Conservation (phyloP, 768 basidiomycete genomes). For the Astraeus odoratus region DNA sequence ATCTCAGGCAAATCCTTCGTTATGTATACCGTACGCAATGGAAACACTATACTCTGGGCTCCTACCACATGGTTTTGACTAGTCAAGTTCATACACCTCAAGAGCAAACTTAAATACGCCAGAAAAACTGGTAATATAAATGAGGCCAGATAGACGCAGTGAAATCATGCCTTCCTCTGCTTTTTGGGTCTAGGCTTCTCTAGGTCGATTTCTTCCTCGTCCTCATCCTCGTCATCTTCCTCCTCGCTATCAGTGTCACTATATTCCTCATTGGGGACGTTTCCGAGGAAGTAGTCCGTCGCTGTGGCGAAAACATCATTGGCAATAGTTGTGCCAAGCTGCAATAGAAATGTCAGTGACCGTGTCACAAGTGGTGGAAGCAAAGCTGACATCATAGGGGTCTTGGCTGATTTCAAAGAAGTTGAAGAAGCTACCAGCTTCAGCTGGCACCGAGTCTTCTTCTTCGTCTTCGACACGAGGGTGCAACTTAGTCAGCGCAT, state of each 20-base stretch:
- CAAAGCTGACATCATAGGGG: slow-evolving; percentile 53
- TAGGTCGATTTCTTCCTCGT: slow-evolving; percentile 81
- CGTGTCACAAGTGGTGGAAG: neutral
- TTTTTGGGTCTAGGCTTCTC: slow-evolving; percentile 79
- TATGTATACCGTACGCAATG: too few relatives aligned
- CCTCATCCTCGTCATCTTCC: slow-evolving; percentile 67
- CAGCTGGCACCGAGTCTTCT: slow-evolving; percentile 49
- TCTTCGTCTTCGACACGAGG: slow-evolving; percentile 57
- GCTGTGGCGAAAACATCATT: slow-evolving; percentile 78
- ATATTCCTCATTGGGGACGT: slow-evolving; percentile 49
- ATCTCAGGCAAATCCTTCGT: too few relatives aligned
- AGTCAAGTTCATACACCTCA: slow-evolving; percentile 6
- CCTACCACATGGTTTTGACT: too few relatives aligned
- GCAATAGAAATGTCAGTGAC: slow-evolving; percentile 3
- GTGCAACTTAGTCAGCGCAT: slow-evolving; percentile 74
- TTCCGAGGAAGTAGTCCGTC: slow-evolving; percentile 76
- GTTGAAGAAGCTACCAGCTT: slow-evolving; percentile 84
- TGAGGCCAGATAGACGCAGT: slow-evolving; percentile 8
- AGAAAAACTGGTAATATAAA: slow-evolving; percentile 4
- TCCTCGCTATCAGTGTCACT: slow-evolving; percentile 63
- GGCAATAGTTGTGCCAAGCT: slow-evolving; percentile 69
- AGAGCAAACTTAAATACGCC: slow-evolving; percentile 23
- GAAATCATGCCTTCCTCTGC: slow-evolving; percentile 39
- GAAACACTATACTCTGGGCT: too few relatives aligned
- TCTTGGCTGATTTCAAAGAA: slow-evolving; percentile 68